Conservation (phyloP, 1,284 basidiomycete species). For the Trichosporon asahii region DNA sequence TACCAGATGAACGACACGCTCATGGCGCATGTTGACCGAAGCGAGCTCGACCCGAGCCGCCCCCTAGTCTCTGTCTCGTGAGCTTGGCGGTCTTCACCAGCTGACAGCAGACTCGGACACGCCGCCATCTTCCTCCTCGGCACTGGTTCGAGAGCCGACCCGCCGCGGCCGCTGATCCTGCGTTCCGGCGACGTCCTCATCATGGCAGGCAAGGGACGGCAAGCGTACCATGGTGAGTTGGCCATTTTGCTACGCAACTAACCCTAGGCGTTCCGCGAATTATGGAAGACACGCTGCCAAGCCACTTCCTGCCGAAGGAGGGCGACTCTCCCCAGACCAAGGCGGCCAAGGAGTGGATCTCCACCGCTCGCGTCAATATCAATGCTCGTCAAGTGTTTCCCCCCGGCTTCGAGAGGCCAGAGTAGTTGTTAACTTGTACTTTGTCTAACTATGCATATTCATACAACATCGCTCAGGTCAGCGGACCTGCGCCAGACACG, state of each 20-base stretch:
- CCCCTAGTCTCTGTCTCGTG: conserved; percentile 88
- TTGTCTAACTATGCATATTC: conserved; percentile 3
- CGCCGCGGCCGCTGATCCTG: conserved; percentile 74
- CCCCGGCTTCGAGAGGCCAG: conserved; percentile 28
- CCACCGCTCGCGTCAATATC: conserved; percentile 64
- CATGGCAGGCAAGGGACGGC: conserved; percentile 78
- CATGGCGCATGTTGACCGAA: conserved; percentile 90
- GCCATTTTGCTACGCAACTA: neutral
- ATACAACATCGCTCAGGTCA: neutral
- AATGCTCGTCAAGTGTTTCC: conserved; percentile 76
- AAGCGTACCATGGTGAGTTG: conserved; percentile 75
- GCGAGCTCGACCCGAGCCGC: conserved; percentile 68
- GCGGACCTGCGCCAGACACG: conserved; percentile 4
- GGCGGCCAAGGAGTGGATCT: conserved; percentile 60
- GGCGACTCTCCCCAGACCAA: conserved; percentile 34
- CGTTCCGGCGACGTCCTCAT: conserved; percentile 85
- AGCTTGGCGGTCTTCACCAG: conserved; percentile 34
- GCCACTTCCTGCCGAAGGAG: conserved; percentile 55
- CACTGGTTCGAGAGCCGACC: conserved; percentile 65
- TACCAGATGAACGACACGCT: conserved; percentile 80
- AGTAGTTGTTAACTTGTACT: neutral
- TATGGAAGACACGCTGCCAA: conserved; percentile 70
- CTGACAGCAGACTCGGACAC: conserved; percentile 69
- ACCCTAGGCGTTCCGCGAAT: conserved; percentile 76
- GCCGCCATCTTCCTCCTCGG: conserved; percentile 86